phyloP scores from a whole-genome alignment of 768 basidiomycete species.

The Jaapia argillacea region DNA sequence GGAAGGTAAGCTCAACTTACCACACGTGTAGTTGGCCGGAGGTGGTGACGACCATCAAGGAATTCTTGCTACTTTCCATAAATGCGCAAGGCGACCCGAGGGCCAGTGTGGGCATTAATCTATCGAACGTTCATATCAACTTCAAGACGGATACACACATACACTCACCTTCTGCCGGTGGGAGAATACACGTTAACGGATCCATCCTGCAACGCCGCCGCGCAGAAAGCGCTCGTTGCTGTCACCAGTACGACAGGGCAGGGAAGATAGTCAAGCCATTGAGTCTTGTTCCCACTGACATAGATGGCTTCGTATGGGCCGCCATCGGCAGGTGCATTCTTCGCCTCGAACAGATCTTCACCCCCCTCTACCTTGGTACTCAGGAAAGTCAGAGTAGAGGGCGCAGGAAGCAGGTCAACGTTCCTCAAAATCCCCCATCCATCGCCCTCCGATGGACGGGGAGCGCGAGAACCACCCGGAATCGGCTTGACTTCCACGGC shows the following conservation, averaged over 20 bases:
- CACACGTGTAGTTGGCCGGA: conserved; percentile 68
- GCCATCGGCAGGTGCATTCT: conserved; percentile 66
- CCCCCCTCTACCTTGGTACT: conserved; percentile 51
- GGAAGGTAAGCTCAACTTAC: conserved; percentile 28
- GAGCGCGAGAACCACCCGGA: conserved; percentile 3
- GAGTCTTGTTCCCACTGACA: conserved; percentile 53
- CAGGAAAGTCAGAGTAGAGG: conserved; percentile 51
- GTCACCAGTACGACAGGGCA: conserved; percentile 59
- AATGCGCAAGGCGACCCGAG: conserved; percentile 65
- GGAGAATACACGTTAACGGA: conserved; percentile 76
- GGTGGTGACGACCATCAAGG: conserved; percentile 64
- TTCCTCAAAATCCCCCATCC: conserved; percentile 7
- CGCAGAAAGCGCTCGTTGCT: conserved; percentile 58
- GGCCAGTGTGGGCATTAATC: conserved; percentile 67
- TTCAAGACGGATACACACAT: not conserved
- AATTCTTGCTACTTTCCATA: conserved; percentile 53
- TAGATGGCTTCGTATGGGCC: conserved; percentile 64
- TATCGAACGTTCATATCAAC: conserved; percentile 17
- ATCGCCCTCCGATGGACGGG: conserved; percentile 1
- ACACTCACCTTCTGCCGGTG: conserved; percentile 67
- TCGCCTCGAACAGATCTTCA: conserved; percentile 59
- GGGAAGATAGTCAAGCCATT: conserved; percentile 87
- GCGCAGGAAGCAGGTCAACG: conserved; percentile 37
- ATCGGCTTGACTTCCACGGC: conserved; percentile 48
- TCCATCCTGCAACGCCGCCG: conserved; percentile 72